These are phyloP conservation scores for Diatrype stigma DNA, from an alignment of 2,329 filamentous ascomycete species.

Conservation along the genomic window DNA sequence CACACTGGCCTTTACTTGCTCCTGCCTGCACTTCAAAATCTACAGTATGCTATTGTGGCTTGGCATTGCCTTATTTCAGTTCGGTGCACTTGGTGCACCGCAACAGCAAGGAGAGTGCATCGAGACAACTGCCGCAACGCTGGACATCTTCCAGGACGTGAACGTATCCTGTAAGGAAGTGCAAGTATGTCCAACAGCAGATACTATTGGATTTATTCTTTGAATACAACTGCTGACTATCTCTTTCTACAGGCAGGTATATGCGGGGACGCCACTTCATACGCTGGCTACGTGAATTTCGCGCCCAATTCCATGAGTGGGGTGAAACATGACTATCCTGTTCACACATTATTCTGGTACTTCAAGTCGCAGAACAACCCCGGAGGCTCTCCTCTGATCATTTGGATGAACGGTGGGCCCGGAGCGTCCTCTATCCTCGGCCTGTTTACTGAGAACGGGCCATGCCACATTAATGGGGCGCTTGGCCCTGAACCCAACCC, in stretches of 20 bases:
- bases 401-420: conserved; percentile 61
- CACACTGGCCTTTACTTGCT: too few species aligned
- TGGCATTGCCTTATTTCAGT: too few species aligned
- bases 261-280: conserved; percentile 12
- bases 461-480: conserved; percentile 48
- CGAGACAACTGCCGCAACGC: too few species aligned
- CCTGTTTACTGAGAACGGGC: conserved; percentile 41
- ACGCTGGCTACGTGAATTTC: conserved; percentile 16
- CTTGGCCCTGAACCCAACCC: conserved; percentile 50
- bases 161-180: conserved; percentile 1
- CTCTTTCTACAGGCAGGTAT: conserved; percentile 2
- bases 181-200: not conserved
- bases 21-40: too few species aligned
- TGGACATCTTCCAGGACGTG: not conserved
- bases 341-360: conserved; percentile 20
- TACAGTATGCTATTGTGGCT: too few species aligned
- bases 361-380: conserved; percentile 53
- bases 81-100: too few species aligned
- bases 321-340: conserved; percentile 12
- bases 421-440: conserved; percentile 53
- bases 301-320: conserved; percentile 9
- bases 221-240: not conserved
- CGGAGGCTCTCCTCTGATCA: conserved; percentile 50
- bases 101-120: too few species aligned
- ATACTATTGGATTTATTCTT: not conserved